Conservation (phyloP, 192 early-diverging fungal genomes). For the Piromyces finnis region DNA sequence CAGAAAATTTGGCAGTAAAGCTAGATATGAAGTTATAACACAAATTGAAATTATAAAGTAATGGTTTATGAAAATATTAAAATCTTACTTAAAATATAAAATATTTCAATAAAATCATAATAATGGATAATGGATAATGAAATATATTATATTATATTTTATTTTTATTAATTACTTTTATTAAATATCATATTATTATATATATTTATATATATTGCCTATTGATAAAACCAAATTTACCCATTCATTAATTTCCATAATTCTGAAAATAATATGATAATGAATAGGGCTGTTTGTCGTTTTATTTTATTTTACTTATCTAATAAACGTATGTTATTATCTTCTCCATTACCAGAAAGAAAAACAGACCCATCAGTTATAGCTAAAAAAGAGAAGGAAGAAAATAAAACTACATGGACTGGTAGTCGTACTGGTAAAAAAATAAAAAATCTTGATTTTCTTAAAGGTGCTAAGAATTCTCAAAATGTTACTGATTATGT, state of each 20-base stretch:
- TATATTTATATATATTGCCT: too few relatives aligned
- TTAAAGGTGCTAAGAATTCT: neutral
- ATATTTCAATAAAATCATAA: too few relatives aligned
- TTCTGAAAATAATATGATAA: too few relatives aligned
- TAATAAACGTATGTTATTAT: neutral
- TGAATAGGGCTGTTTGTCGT: neutral
- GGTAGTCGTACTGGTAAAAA: neutral
- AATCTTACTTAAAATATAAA: too few relatives aligned
- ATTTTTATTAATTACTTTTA: too few relatives aligned
- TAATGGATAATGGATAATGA: too few relatives aligned
- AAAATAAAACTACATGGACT: neutral
- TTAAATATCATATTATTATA: too few relatives aligned
- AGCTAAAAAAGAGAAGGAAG: neutral
- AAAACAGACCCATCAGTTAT: neutral
- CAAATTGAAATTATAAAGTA: neutral
- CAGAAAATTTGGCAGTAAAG: neutral
- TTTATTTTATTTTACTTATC: neutral
- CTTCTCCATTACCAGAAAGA: neutral
- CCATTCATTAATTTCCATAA: too few relatives aligned
- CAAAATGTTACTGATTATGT: neutral
- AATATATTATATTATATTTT: too few relatives aligned
- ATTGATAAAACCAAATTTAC: too few relatives aligned
- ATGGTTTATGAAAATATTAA: too few relatives aligned
- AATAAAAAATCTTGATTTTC: neutral
- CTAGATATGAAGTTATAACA: neutral